Conservation (phyloP, 257 asterid genomes). For the Primulina tabacum region DNA sequence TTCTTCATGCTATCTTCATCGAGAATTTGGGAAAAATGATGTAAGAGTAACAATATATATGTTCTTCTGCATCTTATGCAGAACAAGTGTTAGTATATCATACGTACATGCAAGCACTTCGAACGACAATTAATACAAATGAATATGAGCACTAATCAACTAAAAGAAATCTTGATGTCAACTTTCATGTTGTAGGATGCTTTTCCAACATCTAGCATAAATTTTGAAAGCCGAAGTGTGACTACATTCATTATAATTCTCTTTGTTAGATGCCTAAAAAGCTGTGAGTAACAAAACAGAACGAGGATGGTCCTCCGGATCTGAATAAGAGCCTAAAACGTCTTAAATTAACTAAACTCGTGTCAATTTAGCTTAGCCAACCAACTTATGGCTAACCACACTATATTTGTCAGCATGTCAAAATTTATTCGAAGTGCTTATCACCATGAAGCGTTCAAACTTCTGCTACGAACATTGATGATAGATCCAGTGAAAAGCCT, state of each 20-base stretch:
- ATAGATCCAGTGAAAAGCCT: too few relatives aligned
- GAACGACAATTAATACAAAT: not conserved
- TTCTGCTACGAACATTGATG: not conserved
- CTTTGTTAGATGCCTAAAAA: not conserved
- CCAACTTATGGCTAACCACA: too few relatives aligned
- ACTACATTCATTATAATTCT: slow-evolving; percentile 2
- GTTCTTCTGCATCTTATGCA: not conserved
- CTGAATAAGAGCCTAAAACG: not conserved
- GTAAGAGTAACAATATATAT: too few relatives aligned
- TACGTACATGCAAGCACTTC: slow-evolving; percentile 11
- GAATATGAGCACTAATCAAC: not conserved
- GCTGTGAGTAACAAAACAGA: not conserved
- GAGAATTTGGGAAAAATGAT: too few relatives aligned
- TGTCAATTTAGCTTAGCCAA: not conserved
- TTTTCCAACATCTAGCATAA: not conserved
- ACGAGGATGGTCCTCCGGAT: not conserved
- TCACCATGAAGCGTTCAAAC: not conserved
- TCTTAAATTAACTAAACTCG: not conserved
- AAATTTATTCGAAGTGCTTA: not conserved
- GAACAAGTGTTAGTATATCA: not conserved
- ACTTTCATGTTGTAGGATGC: not conserved
- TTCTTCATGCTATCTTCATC: not conserved
- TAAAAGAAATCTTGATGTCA: not conserved
- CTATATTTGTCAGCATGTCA: too few relatives aligned
- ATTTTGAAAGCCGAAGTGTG: not conserved